Evolutionary conservation across 306 rosid genomes (phyloP).

Genomic region (Calophaca sinica): DNA sequence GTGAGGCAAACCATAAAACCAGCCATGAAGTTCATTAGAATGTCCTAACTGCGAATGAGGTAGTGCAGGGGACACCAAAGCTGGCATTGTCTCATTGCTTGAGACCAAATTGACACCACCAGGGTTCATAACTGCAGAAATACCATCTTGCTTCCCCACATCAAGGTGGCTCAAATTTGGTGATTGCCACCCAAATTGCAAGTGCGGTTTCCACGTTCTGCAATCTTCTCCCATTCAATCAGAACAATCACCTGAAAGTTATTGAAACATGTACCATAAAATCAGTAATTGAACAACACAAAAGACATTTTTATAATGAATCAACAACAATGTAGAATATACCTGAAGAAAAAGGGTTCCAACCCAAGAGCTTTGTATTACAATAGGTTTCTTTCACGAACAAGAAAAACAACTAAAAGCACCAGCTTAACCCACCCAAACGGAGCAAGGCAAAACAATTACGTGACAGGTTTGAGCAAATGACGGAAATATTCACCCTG

Average conservation of each 20-base stretch:
- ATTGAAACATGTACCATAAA: constrained; percentile 16
- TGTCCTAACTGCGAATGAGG: constrained; percentile 56
- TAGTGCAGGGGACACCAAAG: constrained; percentile 43
- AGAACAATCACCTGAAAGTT: constrained; percentile 63
- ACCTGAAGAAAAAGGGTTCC: constrained; percentile 65
- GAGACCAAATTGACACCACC: constrained; percentile 50
- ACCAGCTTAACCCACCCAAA: constrained; percentile 69
- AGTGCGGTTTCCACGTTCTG: constrained; percentile 58
- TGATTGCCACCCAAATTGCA: constrained; percentile 61
- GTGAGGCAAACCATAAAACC: constrained; percentile 67
- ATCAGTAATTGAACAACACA: neutral
- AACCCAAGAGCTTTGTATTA: constrained; percentile 56
- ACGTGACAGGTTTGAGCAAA: constrained; percentile 95
- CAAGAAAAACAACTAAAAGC: constrained; percentile 63
- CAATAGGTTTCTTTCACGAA: constrained; percentile 57
- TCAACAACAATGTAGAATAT: constrained; percentile 17
- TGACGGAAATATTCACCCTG: constrained; percentile 99
- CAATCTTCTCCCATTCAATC: constrained; percentile 78
- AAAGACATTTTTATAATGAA: neutral
- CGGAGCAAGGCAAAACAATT: constrained; percentile 50
- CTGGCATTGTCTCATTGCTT: constrained; percentile 53
- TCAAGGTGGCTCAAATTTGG: constrained; percentile 50
- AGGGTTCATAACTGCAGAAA: constrained; percentile 50
- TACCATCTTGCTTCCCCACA: constrained; percentile 54
- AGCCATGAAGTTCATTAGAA: constrained; percentile 62